These are phyloP conservation scores for Phalaenopsis aphrodite DNA, from an alignment of 106 monocot species.

Conservation along the genomic window DNA sequence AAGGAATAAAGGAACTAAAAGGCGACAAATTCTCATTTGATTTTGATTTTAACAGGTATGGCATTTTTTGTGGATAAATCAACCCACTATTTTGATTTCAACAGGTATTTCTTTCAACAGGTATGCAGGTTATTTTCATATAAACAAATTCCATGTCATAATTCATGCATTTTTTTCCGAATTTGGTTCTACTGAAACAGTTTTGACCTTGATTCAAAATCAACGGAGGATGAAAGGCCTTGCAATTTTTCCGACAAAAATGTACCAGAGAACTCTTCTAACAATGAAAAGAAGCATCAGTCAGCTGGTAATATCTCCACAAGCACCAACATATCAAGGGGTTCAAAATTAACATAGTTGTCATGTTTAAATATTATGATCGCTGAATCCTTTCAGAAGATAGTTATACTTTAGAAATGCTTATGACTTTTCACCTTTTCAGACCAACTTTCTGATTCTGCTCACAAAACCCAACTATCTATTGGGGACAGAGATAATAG, in stretches of 20 bases:
- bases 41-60: constrained; percentile 91
- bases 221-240: constrained; percentile 29
- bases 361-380: constrained; percentile 11
- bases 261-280: constrained; percentile 16
- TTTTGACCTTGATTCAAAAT: constrained; percentile 59
- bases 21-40: constrained; percentile 61
- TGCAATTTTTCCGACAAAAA: constrained; percentile 17
- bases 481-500: constrained; percentile 12
- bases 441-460: constrained; percentile 13
- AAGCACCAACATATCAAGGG: constrained; percentile 15
- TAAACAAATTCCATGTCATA: neutral
- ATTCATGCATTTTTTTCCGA: neutral
- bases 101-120: neutral
- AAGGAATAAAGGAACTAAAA: constrained; percentile 32
- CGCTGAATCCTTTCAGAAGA: constrained; percentile 8
- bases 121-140: neutral
- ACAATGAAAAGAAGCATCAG: constrained; percentile 7
- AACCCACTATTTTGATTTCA: neutral
- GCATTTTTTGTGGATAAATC: neutral
- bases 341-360: neutral
- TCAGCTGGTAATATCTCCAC: constrained; percentile 19
- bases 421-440: constrained; percentile 1
- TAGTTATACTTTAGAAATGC: constrained; percentile 8
- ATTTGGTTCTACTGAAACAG: constrained; percentile 46
- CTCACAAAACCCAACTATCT: constrained; percentile 6